Base-by-base conservation (phyloP, 768 basidiomycete species). In the Tubosaeta sp. region DNA sequence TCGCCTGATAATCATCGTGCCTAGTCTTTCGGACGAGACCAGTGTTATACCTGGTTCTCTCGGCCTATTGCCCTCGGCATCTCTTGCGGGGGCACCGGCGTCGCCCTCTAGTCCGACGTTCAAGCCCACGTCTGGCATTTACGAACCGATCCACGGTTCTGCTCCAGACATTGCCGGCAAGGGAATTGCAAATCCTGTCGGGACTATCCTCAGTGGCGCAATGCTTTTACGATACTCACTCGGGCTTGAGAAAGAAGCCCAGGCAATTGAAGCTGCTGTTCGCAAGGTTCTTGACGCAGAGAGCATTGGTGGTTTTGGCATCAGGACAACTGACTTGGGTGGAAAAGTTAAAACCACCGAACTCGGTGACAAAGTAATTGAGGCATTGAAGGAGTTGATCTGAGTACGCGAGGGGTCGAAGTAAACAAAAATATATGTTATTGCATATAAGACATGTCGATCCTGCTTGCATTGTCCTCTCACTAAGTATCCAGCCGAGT, bases 41-140 rank as follows among this genome's bases (percentile, higher is more conserved):
- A 97, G 95, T 59, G 92, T 98, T 59, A 97, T 99, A 61, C 95
- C 95, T 16, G 97, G 97, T 16, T 98, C 97, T 27, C 84, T 99
- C 10, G 97, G 97, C 46, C 80, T 99, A 19, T 77, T 98, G 13
- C 95, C 97, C 13, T 98, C 97, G 12, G 97, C 97, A 29, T 97
- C 95, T 13, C 83, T 99, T 9, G 91, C 95, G 2, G 94, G 92
- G 42, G 90, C 91, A 22, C 94, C 84, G 2, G 85, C 81, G 1
- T 63, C 76, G 6, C 77, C 72, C 13, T 72, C 65, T 4, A 65
- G 72, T 12, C 72, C 81, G 26, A 75, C 80, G 55, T 87, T 86
- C 69, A 89, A 88, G 65, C 83, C 88, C 6, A 88, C 88, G 2
- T 71, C 81, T 16, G 97, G 97, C 38, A 74, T 99, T 39, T 99